Conservation (phyloP, 352 stramenopile genomes). For the Saprolegnia diclina region DNA sequence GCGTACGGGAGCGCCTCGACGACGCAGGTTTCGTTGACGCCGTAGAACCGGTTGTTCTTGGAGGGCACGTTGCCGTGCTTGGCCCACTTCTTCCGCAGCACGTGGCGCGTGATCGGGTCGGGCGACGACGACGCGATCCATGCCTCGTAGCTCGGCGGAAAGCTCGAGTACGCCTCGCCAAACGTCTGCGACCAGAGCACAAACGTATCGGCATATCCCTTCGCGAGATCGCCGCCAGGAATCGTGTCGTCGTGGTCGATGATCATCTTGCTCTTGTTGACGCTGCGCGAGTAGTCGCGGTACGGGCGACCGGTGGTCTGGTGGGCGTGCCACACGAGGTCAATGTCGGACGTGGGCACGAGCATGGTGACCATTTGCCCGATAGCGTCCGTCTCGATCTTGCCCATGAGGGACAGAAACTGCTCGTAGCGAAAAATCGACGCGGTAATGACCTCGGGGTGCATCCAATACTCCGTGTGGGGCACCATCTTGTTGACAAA, state of each 20-base stretch:
- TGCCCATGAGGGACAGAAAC: slow-evolving; percentile 23
- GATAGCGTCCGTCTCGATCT: not conserved
- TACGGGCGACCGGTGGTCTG: not conserved
- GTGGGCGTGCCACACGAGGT: slow-evolving; percentile 9
- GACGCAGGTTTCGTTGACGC: not conserved
- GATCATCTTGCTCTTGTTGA: not conserved
- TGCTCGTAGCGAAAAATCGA: slow-evolving; percentile 19
- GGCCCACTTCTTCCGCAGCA: slow-evolving; percentile 7
- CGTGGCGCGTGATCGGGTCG: not conserved
- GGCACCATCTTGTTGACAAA: slow-evolving; percentile 24
- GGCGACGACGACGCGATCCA: not conserved
- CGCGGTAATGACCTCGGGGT: slow-evolving; percentile 13
- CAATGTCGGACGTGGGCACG: slow-evolving; percentile 22
- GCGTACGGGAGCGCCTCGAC: not conserved
- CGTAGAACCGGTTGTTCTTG: slow-evolving; percentile 4
- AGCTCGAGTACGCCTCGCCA: slow-evolving; percentile 1
- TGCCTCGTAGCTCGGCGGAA: slow-evolving; percentile 6
- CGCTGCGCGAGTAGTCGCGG: not conserved
- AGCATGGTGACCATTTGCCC: too few relatives aligned
- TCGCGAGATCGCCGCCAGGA: not conserved
- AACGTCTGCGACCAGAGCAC: not conserved
- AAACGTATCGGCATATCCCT: not conserved
- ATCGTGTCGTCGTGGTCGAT: slow-evolving; percentile 16
- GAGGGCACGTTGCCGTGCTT: slow-evolving; percentile 3
- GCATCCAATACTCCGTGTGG: slow-evolving; percentile 16